Evolutionary conservation across 345 rosid genomes (phyloP).

Genomic region (Arabidopsis arenosa): DNA sequence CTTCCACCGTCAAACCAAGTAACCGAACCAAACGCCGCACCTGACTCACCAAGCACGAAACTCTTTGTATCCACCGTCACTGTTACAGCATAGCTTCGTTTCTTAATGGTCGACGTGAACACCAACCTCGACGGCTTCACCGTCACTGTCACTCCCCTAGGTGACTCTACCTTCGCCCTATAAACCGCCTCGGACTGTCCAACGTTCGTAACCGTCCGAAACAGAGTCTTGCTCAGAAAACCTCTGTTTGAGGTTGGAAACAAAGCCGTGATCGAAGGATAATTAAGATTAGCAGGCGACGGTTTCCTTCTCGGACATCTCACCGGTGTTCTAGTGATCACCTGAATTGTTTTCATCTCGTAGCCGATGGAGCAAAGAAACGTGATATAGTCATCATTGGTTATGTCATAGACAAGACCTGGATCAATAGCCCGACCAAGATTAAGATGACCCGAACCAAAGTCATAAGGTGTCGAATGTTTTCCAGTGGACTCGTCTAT

Average conservation of each 20-base stretch:
- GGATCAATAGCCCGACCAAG: conserved; percentile 78
- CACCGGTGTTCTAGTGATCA: conserved; percentile 61
- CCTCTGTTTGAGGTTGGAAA: conserved; percentile 51
- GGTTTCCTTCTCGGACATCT: conserved; percentile 63
- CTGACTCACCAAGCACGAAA: conserved; percentile 54
- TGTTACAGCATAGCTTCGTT: conserved; percentile 58
- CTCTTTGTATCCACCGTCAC: conserved; percentile 52
- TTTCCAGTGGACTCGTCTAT: conserved; percentile 73
- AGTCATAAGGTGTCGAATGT: conserved; percentile 57
- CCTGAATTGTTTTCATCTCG: conserved; percentile 64
- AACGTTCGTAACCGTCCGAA: conserved; percentile 68
- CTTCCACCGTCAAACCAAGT: conserved; percentile 67
- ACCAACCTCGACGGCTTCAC: conserved; percentile 60
- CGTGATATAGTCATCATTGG: conserved; percentile 58
- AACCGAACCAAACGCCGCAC: conserved; percentile 67
- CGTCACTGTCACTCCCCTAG: conserved; percentile 53
- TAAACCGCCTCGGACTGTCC: conserved; percentile 54
- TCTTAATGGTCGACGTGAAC: conserved; percentile 53
- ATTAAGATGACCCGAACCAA: conserved; percentile 70
- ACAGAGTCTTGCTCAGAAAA: conserved; percentile 48
- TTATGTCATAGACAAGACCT: conserved; percentile 72
- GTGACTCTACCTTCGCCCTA: conserved; percentile 50
- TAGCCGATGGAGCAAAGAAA: conserved; percentile 72
- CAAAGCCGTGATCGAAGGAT: conserved; percentile 69
- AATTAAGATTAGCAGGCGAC: conserved; percentile 66